Base-by-base conservation (phyloP, 257 asterid species). In the Capsicum rhomboideum region DNA sequence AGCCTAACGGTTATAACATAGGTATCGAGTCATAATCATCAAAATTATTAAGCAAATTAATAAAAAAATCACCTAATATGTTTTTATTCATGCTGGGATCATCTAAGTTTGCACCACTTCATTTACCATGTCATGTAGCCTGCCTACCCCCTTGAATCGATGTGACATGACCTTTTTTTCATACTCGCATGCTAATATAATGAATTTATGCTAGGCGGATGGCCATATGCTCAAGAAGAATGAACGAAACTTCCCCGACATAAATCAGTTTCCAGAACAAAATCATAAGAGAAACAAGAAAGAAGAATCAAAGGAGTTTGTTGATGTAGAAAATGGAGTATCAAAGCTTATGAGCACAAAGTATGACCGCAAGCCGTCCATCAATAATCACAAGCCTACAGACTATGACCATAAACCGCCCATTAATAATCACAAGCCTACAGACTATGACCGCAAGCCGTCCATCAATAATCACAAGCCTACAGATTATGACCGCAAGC, bases 351-450 rank as follows among this genome's bases (percentile, higher is more conserved):
- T 90, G 92, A 46, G 68, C 2, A 88, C 46, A 89, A 94, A 93
- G 90, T 92, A 94, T 83, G 77, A 29, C 2, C 82, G 90, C 56
- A 92, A 84, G 85, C 94, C 98, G 20, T 97, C 98, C 3, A 91
- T 93, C 88, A 85, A 94, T 40, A 40, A 40, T 0, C 88, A 82
- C 63, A 80, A 90, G 87, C 98, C 97, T 1, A 85, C 29, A 6
- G 52, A 91, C 80, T 90, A 85, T 82, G 40, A 34, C 40, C 40
- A 5, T 5, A 34, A 5, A 2, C 40, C 40, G 6, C 40, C 40
- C 0, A 34, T 34, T 5, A 0, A 34, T 34, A 34, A 34, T 2
- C 40, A 34, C 4, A 0, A 34, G 40, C 40, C 6, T 0, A 34
- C 40, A 34, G 40, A 34, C 40, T 34, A 34, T 34, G 40, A 34